Conservation (phyloP, 257 asterid species). For the Voacanga thouarsii region DNA sequence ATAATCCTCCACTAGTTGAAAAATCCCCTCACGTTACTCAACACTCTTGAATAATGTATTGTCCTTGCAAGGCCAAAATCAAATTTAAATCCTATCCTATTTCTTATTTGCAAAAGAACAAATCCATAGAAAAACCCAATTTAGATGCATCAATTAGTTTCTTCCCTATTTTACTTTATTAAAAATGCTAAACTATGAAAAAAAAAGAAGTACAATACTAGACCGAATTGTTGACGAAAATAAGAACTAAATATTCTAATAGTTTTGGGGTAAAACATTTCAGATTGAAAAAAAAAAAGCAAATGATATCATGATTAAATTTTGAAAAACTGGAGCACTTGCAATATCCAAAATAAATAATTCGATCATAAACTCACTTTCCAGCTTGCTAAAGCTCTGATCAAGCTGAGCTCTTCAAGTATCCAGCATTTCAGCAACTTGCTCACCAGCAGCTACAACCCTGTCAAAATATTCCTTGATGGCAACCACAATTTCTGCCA, state of each 20-base stretch:
- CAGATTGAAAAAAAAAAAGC: background rate
- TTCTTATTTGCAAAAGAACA: background rate
- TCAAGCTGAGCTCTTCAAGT: slow-evolving; percentile 87
- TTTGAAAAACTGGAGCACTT: background rate
- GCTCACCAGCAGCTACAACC: slow-evolving; percentile 88
- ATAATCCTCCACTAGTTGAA: too few species aligned
- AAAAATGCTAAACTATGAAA: background rate
- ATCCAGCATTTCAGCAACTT: slow-evolving; percentile 89
- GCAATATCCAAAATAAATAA: background rate
- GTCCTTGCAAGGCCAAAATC: slow-evolving; percentile 53
- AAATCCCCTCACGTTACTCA: slow-evolving; percentile 91
- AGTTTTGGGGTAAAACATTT: background rate
- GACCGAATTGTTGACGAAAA: background rate
- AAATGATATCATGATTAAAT: background rate
- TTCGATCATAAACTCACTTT: slow-evolving; percentile 39
- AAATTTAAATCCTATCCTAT: slow-evolving; percentile 12
- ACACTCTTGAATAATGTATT: slow-evolving; percentile 83
- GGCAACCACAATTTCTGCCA: slow-evolving; percentile 87
- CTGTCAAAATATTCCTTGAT: slow-evolving; percentile 74
- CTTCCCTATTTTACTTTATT: background rate
- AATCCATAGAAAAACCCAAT: background rate
- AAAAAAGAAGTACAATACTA: background rate
- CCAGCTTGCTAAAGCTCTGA: too few species aligned
- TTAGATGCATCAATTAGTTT: background rate
- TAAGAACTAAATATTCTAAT: background rate